Percentiles rank a stretch among this genome's conserved stretches.
These are phyloP conservation scores for Verticillium klebahnii DNA, from an alignment of 2,329 filamentous ascomycete genomes.

Conservation along the genomic window DNA sequence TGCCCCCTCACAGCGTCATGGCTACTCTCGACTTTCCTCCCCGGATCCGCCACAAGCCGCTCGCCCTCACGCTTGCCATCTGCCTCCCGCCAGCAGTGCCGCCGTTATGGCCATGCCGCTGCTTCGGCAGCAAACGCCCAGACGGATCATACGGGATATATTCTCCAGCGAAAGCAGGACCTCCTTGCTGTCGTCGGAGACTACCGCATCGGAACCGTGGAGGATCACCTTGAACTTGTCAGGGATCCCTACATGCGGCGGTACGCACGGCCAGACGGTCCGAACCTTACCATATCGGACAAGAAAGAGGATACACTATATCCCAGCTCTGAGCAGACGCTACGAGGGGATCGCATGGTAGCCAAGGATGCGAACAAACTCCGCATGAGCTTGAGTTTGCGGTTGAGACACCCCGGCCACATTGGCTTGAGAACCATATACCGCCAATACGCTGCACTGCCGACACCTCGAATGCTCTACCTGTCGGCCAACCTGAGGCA, in stretches of 20 bases:
- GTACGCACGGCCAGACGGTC: constrained; percentile 47
- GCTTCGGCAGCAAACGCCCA: constrained; percentile 12
- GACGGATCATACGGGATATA: constrained; percentile 7
- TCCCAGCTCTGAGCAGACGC: constrained; percentile 36
- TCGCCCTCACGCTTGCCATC: background rate
- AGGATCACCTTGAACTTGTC: constrained; percentile 48
- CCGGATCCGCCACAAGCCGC: constrained; percentile 7
- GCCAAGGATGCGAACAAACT: constrained; percentile 32
- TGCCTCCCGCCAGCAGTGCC: constrained; percentile 1
- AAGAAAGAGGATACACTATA: constrained; percentile 41
- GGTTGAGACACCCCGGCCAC: constrained; percentile 35
- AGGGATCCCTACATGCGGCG: constrained; percentile 49
- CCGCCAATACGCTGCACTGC: constrained; percentile 42
- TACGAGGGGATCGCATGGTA: constrained; percentile 27
- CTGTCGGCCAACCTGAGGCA: constrained; percentile 52
- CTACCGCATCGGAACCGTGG: constrained; percentile 40
- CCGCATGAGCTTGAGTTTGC: constrained; percentile 31
- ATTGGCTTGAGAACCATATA: constrained; percentile 41
- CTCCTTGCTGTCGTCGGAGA: constrained; percentile 50
- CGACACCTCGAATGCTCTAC: constrained; percentile 47
- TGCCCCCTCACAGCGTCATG: constrained; percentile 31
- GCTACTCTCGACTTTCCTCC: constrained; percentile 36
- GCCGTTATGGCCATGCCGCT: constrained; percentile 7
- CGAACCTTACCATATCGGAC: constrained; percentile 45
- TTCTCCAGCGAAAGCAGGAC: constrained; percentile 21